Evolutionary conservation across 2,329 filamentous ascomycete genomes (phyloP).

Genomic region (Calonectria fujianensis): DNA sequence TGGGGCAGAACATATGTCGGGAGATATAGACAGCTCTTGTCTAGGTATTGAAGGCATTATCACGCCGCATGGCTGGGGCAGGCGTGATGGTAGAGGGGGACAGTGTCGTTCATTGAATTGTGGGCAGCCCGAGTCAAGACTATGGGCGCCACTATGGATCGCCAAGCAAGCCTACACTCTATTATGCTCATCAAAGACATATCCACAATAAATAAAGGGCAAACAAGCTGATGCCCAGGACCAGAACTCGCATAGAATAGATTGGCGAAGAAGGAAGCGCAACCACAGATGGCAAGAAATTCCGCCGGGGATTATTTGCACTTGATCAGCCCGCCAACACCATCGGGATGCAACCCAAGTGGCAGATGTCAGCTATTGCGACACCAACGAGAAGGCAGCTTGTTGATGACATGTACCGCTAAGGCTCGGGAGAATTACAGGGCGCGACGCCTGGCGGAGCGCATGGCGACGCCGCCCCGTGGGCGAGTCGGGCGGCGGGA

Average conservation of each 20-base stretch:
- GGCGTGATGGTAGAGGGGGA: too few species aligned
- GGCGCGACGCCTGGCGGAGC: not conserved
- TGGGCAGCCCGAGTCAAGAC: not conserved
- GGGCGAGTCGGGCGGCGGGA: slow-evolving; percentile 23
- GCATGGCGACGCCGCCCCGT: too few species aligned
- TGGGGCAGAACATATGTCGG: not conserved
- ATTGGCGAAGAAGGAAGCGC: not conserved
- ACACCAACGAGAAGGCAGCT: slow-evolving; percentile 8
- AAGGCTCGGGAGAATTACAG: slow-evolving; percentile 10
- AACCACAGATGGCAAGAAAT: not conserved
- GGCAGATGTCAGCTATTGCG: slow-evolving; percentile 3
- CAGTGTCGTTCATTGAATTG: not conserved
- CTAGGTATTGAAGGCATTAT: not conserved
- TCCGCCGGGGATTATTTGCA: not conserved
- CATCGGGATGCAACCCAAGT: slow-evolving; percentile 22
- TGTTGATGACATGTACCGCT: not conserved
- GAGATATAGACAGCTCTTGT: too few species aligned
- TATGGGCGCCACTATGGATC: not conserved
- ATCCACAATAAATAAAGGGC: slow-evolving; percentile 29
- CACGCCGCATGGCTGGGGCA: not conserved
- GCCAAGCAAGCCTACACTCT: slow-evolving; percentile 15
- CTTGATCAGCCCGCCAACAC: not conserved
- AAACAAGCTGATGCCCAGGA: slow-evolving; percentile 5
- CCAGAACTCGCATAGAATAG: not conserved
- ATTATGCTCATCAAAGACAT: slow-evolving; percentile 27